Conservation (phyloP, 2,329 filamentous ascomycete genomes). For the Ophiostoma sp. region DNA sequence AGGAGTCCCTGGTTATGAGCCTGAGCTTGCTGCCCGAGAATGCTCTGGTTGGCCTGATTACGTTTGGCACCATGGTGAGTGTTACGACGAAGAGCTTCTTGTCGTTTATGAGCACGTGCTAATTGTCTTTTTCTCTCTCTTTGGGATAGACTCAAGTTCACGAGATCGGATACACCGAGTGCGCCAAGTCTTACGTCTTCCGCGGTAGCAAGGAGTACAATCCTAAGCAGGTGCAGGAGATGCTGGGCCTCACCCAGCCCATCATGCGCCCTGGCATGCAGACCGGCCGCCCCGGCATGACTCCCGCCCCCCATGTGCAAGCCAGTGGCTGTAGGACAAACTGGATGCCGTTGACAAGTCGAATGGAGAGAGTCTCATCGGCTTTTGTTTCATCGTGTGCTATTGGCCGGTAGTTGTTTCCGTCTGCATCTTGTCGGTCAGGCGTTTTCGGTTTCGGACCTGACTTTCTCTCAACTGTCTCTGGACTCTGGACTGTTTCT, state of each 20-base stretch:
- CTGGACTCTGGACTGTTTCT: neutral
- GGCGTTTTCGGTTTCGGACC: too few species aligned
- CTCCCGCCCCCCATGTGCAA: conserved; percentile 46
- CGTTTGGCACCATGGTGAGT: conserved; percentile 84
- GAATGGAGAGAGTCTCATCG: conserved; percentile 19
- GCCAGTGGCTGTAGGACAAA: conserved; percentile 20
- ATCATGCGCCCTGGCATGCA: conserved; percentile 69
- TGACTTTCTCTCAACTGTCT: neutral
- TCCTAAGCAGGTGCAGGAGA: conserved; percentile 99
- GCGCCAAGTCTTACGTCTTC: conserved; percentile 98
- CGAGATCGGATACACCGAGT: conserved; percentile 96
- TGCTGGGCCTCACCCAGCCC: conserved; percentile 77
- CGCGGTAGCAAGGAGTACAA: conserved; percentile 95
- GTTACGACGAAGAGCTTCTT: neutral
- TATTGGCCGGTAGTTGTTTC: conserved; percentile 22
- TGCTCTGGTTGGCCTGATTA: conserved; percentile 75
- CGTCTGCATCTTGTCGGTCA: neutral
- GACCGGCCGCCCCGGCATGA: conserved; percentile 57
- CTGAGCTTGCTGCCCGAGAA: conserved; percentile 75
- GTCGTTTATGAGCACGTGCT: neutral
- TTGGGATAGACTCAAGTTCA: conserved; percentile 82
- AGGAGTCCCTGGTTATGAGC: conserved; percentile 82
- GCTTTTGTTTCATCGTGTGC: conserved; percentile 21
- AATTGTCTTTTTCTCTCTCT: neutral
- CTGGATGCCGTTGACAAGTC: neutral